Conservation (phyloP, 140 eudicot genomes). For the Senecio squalidus region DNA sequence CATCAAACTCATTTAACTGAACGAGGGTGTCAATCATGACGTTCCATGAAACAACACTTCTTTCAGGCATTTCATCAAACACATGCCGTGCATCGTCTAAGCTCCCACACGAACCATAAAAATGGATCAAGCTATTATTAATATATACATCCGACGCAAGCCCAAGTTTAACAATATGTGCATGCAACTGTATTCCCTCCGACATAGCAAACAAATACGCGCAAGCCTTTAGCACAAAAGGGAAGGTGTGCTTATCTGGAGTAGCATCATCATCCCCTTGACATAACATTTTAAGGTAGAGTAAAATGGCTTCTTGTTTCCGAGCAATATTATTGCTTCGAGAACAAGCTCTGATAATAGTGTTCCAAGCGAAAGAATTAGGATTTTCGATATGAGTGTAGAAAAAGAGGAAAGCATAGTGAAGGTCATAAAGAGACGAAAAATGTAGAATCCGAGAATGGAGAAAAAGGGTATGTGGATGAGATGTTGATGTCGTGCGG, state of each 20-base stretch:
- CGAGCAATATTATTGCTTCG: slow-evolving; percentile 26
- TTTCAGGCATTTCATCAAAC: slow-evolving; percentile 68
- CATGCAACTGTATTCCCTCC: slow-evolving; percentile 62
- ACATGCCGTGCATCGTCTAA: slow-evolving; percentile 49
- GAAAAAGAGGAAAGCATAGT: slow-evolving; percentile 47
- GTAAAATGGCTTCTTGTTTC: slow-evolving; percentile 41
- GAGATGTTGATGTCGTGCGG: slow-evolving; percentile 46
- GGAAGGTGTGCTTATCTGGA: slow-evolving; percentile 85
- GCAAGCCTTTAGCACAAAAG: slow-evolving; percentile 73
- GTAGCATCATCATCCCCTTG: slow-evolving; percentile 14
- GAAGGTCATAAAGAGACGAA: slow-evolving; percentile 49
- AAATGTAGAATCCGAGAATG: slow-evolving; percentile 52
- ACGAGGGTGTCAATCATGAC: slow-evolving; percentile 71
- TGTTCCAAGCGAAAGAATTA: slow-evolving; percentile 75
- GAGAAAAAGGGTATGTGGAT: slow-evolving; percentile 50
- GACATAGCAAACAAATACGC: slow-evolving; percentile 52
- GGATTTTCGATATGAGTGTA: slow-evolving; percentile 34
- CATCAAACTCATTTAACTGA: slow-evolving; percentile 55
- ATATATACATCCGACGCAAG: slow-evolving; percentile 54
- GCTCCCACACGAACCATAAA: slow-evolving; percentile 66
- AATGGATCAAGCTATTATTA: slow-evolving; percentile 73
- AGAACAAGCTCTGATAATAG: slow-evolving; percentile 63
- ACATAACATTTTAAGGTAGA: slow-evolving; percentile 38
- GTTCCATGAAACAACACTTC: slow-evolving; percentile 76
- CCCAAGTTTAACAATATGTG: slow-evolving; percentile 60